These are phyloP conservation scores for Fusarium beomiforme DNA, from an alignment of 2,329 filamentous ascomycete genomes.

Conservation along the genomic window DNA sequence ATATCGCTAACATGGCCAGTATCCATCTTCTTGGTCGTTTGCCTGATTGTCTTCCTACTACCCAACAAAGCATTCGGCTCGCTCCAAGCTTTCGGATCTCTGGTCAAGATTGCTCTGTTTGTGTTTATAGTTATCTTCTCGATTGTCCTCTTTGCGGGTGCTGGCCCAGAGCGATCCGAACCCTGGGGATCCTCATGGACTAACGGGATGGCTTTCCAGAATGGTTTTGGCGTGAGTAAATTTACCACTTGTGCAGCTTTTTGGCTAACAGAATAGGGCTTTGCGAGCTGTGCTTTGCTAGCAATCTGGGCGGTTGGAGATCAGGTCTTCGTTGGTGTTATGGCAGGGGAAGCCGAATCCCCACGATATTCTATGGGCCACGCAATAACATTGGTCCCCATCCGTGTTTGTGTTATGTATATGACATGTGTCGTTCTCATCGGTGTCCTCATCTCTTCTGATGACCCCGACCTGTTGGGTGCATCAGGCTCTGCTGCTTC, in stretches of 20 bases:
- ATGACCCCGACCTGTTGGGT: conserved; percentile 23
- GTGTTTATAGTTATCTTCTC: conserved; percentile 28
- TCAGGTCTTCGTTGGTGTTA: conserved; percentile 37
- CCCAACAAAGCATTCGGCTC: conserved; percentile 28
- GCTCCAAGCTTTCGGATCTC: conserved; percentile 28
- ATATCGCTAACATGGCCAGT: neutral
- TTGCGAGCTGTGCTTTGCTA: conserved; percentile 29
- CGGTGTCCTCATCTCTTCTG: conserved; percentile 25
- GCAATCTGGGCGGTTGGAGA: conserved; percentile 37
- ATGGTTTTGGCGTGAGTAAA: conserved; percentile 25
- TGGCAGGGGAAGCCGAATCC: conserved; percentile 34
- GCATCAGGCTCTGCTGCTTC: conserved; percentile 24
- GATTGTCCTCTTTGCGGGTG: conserved; percentile 9
- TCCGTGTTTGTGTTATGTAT: conserved; percentile 35
- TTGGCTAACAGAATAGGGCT: conserved; percentile 10
- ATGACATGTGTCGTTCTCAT: conserved; percentile 34
- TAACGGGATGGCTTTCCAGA: conserved; percentile 5
- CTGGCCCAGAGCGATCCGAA: neutral
- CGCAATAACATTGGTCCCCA: conserved; percentile 31
- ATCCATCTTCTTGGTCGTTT: conserved; percentile 22
- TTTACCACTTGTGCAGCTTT: too few relatives aligned
- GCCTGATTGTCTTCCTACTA: conserved; percentile 28
- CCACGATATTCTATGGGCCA: conserved; percentile 33
- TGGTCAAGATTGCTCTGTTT: conserved; percentile 30
- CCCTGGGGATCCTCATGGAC: too few relatives aligned